Conservation (phyloP, 805 yeast species). For the Kazachstania kunashirensis region DNA sequence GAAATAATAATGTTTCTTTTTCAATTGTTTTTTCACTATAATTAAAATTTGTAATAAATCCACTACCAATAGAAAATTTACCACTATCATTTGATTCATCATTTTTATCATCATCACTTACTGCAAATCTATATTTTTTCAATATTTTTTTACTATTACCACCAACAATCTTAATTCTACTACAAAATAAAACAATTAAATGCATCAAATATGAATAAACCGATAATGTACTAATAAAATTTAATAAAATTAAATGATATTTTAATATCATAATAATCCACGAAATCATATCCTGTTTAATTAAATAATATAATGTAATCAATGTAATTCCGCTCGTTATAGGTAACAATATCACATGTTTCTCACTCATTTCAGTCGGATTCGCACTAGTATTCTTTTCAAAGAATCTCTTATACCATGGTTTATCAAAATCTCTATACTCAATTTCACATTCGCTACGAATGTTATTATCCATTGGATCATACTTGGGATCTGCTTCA, state of each 20-base stretch:
- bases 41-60: slow-evolving; percentile 24
- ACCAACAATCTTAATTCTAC: slow-evolving; percentile 21
- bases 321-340: slow-evolving; percentile 31
- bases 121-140: slow-evolving; percentile 30
- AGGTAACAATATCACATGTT: slow-evolving; percentile 36
- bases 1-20: slow-evolving; percentile 8
- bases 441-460: slow-evolving; percentile 13
- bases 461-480: slow-evolving; percentile 33
- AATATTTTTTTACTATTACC: slow-evolving; percentile 24
- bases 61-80: slow-evolving; percentile 23
- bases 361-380: slow-evolving; percentile 10
- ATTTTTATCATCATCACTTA: slow-evolving; percentile 33
- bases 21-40: slow-evolving; percentile 15
- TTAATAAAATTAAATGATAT: neutral
- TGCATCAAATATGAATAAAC: neutral
- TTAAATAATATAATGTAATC: slow-evolving; percentile 12
- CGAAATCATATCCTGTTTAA: slow-evolving; percentile 1
- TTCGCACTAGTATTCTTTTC: slow-evolving; percentile 9
- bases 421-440: slow-evolving; percentile 10
- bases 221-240: neutral
- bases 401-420: too few relatives aligned
- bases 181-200: slow-evolving; percentile 6
- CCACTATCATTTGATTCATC: slow-evolving; percentile 28
- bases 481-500: slow-evolving; percentile 33
- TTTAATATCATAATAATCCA: neutral